Base-by-base conservation (phyloP, 495 filamentous ascomycete genomes). In the Podospora tetraspora region DNA sequence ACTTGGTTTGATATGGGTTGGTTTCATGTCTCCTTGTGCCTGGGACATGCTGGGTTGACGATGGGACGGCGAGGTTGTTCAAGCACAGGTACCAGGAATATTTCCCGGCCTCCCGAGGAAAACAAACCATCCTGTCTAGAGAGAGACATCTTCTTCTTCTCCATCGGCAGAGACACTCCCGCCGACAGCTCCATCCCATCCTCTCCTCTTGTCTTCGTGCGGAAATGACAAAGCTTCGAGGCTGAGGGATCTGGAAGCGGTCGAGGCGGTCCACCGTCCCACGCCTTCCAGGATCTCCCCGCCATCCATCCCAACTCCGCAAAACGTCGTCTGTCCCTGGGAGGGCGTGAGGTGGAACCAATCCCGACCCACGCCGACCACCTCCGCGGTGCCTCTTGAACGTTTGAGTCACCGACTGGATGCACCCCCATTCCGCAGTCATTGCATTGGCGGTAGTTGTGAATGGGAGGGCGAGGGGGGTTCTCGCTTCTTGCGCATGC, bases 241-340 rank as follows among this genome's bases (percentile, higher is more conserved):
- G 65, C 65, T 66, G 58, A 57, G 65, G 24, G 34, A 25, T 27
- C 65, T 66, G 65, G 32, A 66, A 43, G 57, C 61, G 24, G 27
- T 27, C 27, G 58, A 66, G 21, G 30, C 61, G 24, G 27, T 6
- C 27, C 27, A 27, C 27, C 27, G 30, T 43, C n/a, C 65, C 57
- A 30, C 34, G 58, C 57, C 57, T 52, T 59, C 52, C 58, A 22
- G 57, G 22, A 43, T 34, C 57, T 60, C 57, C 58, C 65, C 65
- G 24, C 58, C 62, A 27, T n/a, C n/a, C 25, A 24, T 57, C n/a
- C 58, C 64, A 30, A 57, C 16, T 23, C 30, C 30, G 57, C 30
- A 37, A 37, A 23, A 37, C 32, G 32, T 13, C 30, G 34, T 56
- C 43, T 64, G 64, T 59, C 25, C 29, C 23, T n/a, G 62, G 32